Percentiles rank a stretch among this genome's conserved stretches.
Evolutionary conservation across 1,284 basidiomycete genomes (phyloP).

Genomic region (Cerrena zonata): DNA sequence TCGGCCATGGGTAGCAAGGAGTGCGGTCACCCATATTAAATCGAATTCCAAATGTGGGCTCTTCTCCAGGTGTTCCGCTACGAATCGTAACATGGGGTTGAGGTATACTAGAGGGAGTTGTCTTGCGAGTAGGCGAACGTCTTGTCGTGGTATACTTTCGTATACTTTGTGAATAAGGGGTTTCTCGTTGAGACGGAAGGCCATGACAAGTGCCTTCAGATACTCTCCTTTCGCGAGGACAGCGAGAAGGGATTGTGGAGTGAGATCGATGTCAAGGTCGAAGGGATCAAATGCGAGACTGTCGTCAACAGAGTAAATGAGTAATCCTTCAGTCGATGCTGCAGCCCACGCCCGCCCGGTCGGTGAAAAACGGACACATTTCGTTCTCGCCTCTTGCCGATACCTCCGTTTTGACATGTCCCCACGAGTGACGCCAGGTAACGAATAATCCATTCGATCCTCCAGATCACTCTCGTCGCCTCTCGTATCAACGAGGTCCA

Average conservation of each 20-base stretch:
- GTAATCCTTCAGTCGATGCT: slow-evolving; percentile 88
- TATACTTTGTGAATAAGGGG: slow-evolving; percentile 75
- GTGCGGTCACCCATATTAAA: slow-evolving; percentile 75
- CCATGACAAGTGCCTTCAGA: slow-evolving; percentile 87
- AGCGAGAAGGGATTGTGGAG: slow-evolving; percentile 75
- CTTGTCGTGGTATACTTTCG: slow-evolving; percentile 71
- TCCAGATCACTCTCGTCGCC: slow-evolving; percentile 88
- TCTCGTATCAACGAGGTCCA: slow-evolving; percentile 73
- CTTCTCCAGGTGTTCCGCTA: slow-evolving; percentile 75
- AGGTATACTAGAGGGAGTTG: slow-evolving; percentile 81
- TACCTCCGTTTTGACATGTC: slow-evolving; percentile 87
- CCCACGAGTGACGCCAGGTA: slow-evolving; percentile 84
- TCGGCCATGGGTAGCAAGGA: slow-evolving; percentile 79
- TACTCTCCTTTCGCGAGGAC: slow-evolving; percentile 65
- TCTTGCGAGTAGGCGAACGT: slow-evolving; percentile 74
- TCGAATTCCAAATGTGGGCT: slow-evolving; percentile 91
- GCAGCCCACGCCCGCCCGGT: slow-evolving; percentile 95
- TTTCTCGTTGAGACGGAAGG: slow-evolving; percentile 83
- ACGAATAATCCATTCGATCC: slow-evolving; percentile 75
- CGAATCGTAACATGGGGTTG: slow-evolving; percentile 66
- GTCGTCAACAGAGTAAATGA: slow-evolving; percentile 92
- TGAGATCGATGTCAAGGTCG: slow-evolving; percentile 92
- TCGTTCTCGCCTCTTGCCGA: slow-evolving; percentile 83
- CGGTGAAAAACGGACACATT: slow-evolving; percentile 89
- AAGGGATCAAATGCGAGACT: slow-evolving; percentile 90